Evolutionary conservation across 108 stramenopile genomes (phyloP).

Genomic region (Cyclotella atomus): DNA sequence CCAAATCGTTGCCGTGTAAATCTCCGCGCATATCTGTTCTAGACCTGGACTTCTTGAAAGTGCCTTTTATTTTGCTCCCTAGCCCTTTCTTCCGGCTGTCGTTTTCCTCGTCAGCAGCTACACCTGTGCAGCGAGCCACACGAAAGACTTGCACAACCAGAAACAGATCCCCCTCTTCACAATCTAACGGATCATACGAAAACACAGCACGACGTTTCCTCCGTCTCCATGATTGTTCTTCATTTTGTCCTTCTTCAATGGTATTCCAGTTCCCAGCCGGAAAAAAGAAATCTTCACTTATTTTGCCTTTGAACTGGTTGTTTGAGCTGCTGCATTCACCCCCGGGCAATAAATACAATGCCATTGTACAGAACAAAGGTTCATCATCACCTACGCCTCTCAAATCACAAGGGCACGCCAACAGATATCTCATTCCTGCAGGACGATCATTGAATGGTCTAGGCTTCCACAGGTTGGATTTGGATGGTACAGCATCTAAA

Average conservation of each 20-base stretch:
- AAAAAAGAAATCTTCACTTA: constrained; percentile 86
- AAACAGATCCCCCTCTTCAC: constrained; percentile 44
- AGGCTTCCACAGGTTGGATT: constrained; percentile 71
- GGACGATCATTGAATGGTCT: constrained; percentile 83
- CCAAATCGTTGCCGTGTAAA: not conserved
- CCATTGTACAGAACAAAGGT: constrained; percentile 74
- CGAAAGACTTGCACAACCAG: constrained; percentile 69
- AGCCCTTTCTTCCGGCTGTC: not conserved
- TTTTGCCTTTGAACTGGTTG: constrained; percentile 55
- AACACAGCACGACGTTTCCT: constrained; percentile 81
- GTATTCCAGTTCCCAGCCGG: constrained; percentile 80
- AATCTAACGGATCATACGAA: constrained; percentile 62
- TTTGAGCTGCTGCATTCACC: not conserved
- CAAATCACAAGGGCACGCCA: constrained; percentile 63
- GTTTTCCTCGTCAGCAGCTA: not conserved
- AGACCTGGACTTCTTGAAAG: constrained; percentile 7
- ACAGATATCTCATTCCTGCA: constrained; percentile 55
- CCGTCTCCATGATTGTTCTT: constrained; percentile 52
- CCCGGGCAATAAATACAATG: constrained; percentile 58
- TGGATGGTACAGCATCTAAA: constrained; percentile 66
- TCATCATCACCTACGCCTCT: constrained; percentile 62
- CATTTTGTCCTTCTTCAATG: constrained; percentile 33
- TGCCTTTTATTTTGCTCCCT: not conserved
- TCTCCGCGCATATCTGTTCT: not conserved
- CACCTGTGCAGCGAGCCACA: not conserved